Evolutionary conservation across 2,329 filamentous ascomycete species (phyloP).

Genomic region (Malbranchea cinnamomea): DNA sequence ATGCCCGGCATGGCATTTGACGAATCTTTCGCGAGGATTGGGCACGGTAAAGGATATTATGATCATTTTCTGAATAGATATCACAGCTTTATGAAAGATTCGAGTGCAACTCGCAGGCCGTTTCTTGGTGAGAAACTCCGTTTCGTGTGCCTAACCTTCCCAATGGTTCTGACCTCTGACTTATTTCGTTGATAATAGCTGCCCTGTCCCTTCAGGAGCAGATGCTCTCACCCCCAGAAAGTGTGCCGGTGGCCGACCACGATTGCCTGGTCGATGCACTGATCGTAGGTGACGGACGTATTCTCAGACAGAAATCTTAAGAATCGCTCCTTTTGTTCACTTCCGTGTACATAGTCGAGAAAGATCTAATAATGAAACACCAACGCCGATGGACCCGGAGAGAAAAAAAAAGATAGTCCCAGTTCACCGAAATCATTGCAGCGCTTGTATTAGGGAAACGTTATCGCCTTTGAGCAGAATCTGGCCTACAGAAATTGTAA

Average conservation of each 20-base stretch:
- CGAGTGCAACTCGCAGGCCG: conserved; percentile 32
- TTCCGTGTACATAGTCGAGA: not conserved
- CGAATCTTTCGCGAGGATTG: conserved; percentile 55
- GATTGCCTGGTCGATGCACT: conserved; percentile 72
- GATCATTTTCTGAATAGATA: conserved; percentile 81
- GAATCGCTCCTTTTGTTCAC: not conserved
- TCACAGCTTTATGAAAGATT: conserved; percentile 29
- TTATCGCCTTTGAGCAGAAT: conserved; percentile 82
- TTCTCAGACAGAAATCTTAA: conserved; percentile 18
- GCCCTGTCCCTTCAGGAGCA: conserved; percentile 80
- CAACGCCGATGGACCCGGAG: conserved; percentile 3
- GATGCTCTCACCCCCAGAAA: conserved; percentile 49
- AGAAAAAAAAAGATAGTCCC: conserved; percentile 3
- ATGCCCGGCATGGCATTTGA: conserved; percentile 93
- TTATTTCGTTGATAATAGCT: conserved; percentile 34
- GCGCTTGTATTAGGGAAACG: conserved; percentile 60
- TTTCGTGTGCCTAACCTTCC: conserved; percentile 2
- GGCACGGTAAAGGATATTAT: conserved; percentile 95
- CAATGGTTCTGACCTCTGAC: conserved; percentile 8
- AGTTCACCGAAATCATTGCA: conserved; percentile 19
- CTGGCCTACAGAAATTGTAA: conserved; percentile 41
- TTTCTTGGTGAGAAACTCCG: conserved; percentile 39
- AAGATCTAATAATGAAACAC: conserved; percentile 3
- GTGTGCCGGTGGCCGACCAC: conserved; percentile 58
- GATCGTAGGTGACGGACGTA: conserved; percentile 53